phyloP scores from a whole-genome alignment of 2,329 filamentous ascomycete species.

The Alternaria triticina region DNA sequence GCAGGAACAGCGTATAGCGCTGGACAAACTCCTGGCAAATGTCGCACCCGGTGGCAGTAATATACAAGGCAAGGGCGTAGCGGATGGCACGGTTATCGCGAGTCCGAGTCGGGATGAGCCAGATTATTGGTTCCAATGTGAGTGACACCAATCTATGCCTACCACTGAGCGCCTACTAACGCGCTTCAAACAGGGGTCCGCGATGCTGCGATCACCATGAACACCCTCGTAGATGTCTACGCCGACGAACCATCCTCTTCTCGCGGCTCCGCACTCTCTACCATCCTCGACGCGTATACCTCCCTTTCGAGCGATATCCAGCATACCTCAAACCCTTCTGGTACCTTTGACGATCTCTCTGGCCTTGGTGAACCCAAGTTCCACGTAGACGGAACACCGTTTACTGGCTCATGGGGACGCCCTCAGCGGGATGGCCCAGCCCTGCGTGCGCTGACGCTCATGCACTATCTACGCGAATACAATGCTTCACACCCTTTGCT shows the following conservation, averaged over 20 bases:
- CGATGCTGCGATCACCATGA: slow-evolving; percentile 53
- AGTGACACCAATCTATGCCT: background rate
- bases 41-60: slow-evolving; percentile 52
- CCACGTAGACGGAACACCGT: slow-evolving; percentile 46
- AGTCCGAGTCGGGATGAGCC: slow-evolving; percentile 51
- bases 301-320: slow-evolving; percentile 46
- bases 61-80: slow-evolving; percentile 41
- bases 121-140: slow-evolving; percentile 56
- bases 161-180: background rate
- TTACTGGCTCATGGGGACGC: slow-evolving; percentile 50
- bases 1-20: slow-evolving; percentile 42
- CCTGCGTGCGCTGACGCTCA: slow-evolving; percentile 51
- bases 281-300: slow-evolving; percentile 42
- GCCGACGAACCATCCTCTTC: slow-evolving; percentile 37
- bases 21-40: slow-evolving; percentile 51
- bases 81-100: slow-evolving; percentile 51
- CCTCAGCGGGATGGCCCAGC: slow-evolving; percentile 55
- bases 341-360: slow-evolving; percentile 43
- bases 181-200: slow-evolving; percentile 42
- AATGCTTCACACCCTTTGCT: slow-evolving; percentile 49
- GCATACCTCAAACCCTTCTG: slow-evolving; percentile 49
- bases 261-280: slow-evolving; percentile 34
- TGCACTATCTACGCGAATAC: slow-evolving; percentile 50
- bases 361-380: slow-evolving; percentile 55
- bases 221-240: slow-evolving; percentile 51